Conservation (phyloP, 2,329 filamentous ascomycete genomes). For the Trematosphaeria pertusa region DNA sequence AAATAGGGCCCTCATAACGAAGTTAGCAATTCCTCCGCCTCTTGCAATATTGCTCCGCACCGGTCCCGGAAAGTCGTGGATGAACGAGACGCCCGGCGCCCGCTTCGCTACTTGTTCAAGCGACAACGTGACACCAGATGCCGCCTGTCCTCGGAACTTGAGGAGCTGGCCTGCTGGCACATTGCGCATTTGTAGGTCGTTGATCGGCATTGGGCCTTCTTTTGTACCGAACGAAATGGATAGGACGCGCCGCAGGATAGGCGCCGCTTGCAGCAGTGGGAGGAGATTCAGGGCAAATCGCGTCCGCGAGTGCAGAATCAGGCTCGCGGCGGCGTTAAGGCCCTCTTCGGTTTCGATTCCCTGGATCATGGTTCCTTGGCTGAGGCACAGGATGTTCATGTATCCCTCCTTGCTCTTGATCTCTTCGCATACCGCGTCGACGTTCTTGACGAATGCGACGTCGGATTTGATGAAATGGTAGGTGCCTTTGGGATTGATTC, state of each 20-base stretch:
- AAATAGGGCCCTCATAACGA: constrained; percentile 16
- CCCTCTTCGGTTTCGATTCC: constrained; percentile 15
- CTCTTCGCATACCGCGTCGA: constrained; percentile 57
- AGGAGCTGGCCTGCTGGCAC: constrained; percentile 11
- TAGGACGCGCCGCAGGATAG: constrained; percentile 11
- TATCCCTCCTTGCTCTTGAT: constrained; percentile 50
- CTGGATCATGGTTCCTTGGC: constrained; percentile 10
- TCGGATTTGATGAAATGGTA: constrained; percentile 58
- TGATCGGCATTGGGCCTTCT: constrained; percentile 30
- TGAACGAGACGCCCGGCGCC: constrained; percentile 32
- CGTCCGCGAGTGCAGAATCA: constrained; percentile 17
- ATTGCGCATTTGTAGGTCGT: constrained; percentile 31
- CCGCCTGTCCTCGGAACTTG: constrained; percentile 23
- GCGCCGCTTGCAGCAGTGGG: constrained; percentile 22
- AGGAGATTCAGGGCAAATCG: constrained; percentile 34
- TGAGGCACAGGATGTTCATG: constrained; percentile 45
- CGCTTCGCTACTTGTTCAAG: constrained; percentile 26
- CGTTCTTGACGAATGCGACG: constrained; percentile 55
- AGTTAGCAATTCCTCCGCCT: constrained; percentile 10
- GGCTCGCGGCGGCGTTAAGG: constrained; percentile 6
- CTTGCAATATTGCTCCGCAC: constrained; percentile 30
- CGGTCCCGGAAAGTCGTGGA: constrained; percentile 39
- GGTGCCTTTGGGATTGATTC: constrained; percentile 53
- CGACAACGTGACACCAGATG: constrained; percentile 31
- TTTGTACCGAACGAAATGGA: constrained; percentile 28